Evolutionary conservation across 2,329 filamentous ascomycete species (phyloP).

Genomic region (Dothideomycetes sp.): DNA sequence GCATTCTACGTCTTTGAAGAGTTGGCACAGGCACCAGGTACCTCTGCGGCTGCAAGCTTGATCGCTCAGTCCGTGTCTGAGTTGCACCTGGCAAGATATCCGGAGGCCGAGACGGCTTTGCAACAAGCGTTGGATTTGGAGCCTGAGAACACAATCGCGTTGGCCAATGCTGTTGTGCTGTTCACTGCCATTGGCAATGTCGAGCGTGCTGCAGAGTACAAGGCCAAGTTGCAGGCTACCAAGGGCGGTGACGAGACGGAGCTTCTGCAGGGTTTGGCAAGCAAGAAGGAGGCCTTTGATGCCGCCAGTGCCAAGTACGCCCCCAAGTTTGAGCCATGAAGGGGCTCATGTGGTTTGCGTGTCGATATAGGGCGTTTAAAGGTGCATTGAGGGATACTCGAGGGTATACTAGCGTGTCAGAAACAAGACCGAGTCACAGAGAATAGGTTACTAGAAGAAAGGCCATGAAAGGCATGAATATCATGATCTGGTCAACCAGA

Average conservation of each 20-base stretch:
- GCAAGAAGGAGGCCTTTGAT: slow-evolving; percentile 84
- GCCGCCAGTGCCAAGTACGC: slow-evolving; percentile 78
- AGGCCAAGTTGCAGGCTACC: slow-evolving; percentile 42
- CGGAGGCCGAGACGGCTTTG: slow-evolving; percentile 81
- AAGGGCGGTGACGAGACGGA: slow-evolving; percentile 28
- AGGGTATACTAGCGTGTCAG: background rate
- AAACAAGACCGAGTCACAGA: background rate
- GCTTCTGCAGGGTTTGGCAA: slow-evolving; percentile 50
- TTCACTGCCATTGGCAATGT: slow-evolving; percentile 64
- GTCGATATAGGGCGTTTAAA: background rate
- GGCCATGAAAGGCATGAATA: background rate
- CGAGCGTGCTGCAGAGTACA: slow-evolving; percentile 49
- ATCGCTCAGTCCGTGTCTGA: slow-evolving; percentile 86
- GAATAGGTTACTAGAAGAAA: background rate
- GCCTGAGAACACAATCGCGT: slow-evolving; percentile 59
- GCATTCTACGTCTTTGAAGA: slow-evolving; percentile 98
- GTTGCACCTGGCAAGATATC: slow-evolving; percentile 76
- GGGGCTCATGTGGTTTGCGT: background rate
- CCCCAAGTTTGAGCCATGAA: slow-evolving; percentile 63
- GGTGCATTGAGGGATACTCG: background rate
- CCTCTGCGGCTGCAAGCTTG: slow-evolving; percentile 64
- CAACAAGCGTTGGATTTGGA: slow-evolving; percentile 71
- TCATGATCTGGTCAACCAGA: background rate
- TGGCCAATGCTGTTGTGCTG: slow-evolving; percentile 77
- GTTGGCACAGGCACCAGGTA: slow-evolving; percentile 76